Evolutionary conservation across 352 stramenopile genomes (phyloP), one percentile per base, ranked within the genome.

Genomic region (Phytophthora megakarya): DNA sequence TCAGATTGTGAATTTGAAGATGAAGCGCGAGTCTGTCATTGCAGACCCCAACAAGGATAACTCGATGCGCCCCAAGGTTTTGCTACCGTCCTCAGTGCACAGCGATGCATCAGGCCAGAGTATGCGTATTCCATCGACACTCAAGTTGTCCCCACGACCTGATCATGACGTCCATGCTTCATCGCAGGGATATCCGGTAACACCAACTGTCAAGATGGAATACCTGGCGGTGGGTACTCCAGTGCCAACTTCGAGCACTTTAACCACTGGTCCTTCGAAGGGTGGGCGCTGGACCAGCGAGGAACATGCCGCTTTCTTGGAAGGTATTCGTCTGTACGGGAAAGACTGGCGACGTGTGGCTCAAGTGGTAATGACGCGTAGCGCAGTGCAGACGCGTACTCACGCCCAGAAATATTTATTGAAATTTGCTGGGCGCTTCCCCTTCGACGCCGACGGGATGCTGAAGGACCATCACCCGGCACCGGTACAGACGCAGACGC

Each of bases 341-440:
- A 95, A 95, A 66, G 86, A 95, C 69, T 96, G 88, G 88, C 73
- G 86, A 28, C 73, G 86, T 16, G 86, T 96, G 33, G 86, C 88
- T 15, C 80, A 95, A 57, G 83, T 95, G 30, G 86, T 96, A 37
- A 79, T 66, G 53, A 93, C 88, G 28, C 83, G 88, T 37, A 95
- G 83, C 32, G 86, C 86, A n/a, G 87, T 96, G 49, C 88, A 96
- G 71, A 94, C 86, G 39, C 86, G 88, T 37, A 95, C 88, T 30
- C 88, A 96, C 64, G 88, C 88, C 44, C 88, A 96, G 72, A 96
- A 96, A 68, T 96, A 96, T 90, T 93, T 96, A 85, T 90, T 94
- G 70, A 96, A 96, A 79, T 92, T 95, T 78, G 83, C 85, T 63
- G 85, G 85, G 40, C 81, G 80, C 19, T 91, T 90, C 57, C 81